phyloP scores from a whole-genome alignment of 768 basidiomycete species.

The Boletus patriciae region DNA sequence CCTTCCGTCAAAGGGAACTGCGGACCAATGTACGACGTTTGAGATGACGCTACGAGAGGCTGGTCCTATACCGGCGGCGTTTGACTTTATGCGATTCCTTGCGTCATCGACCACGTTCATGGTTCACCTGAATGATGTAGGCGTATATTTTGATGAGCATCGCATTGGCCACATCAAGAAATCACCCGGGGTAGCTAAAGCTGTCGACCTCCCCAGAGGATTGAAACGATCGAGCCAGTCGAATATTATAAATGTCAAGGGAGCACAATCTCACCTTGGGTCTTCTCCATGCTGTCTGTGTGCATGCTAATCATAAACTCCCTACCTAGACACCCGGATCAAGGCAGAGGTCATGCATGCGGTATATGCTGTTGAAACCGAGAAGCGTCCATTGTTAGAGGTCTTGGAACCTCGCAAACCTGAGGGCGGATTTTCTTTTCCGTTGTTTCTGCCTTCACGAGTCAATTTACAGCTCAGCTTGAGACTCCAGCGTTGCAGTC shows the following conservation, averaged over 20 bases:
- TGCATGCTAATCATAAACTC: not conserved
- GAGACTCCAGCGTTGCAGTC: constrained; percentile 9
- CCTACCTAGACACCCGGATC: constrained; percentile 41
- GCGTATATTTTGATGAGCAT: constrained; percentile 80
- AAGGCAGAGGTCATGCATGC: constrained; percentile 13
- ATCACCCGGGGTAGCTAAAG: constrained; percentile 50
- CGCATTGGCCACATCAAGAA: constrained; percentile 69
- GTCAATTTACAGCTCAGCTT: constrained; percentile 12
- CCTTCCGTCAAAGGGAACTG: constrained; percentile 41
- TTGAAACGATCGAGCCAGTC: constrained; percentile 56
- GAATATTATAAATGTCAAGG: constrained; percentile 67
- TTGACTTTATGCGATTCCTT: constrained; percentile 88
- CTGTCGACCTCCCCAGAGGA: constrained; percentile 52
- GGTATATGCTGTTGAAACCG: constrained; percentile 8
- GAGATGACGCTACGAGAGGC: constrained; percentile 86
- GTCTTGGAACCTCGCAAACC: constrained; percentile 34
- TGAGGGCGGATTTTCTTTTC: constrained; percentile 48
- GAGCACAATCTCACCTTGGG: constrained; percentile 65
- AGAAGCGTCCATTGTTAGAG: constrained; percentile 43
- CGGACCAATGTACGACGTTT: constrained; percentile 78
- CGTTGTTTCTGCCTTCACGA: constrained; percentile 30
- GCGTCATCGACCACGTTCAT: constrained; percentile 94
- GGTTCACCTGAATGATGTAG: constrained; percentile 70
- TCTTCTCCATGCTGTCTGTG: not conserved
- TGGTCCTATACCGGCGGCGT: constrained; percentile 72